Evolutionary conservation across 1,139 yeast genomes (phyloP).

Genomic region (Debaryomyces singareniensis): DNA sequence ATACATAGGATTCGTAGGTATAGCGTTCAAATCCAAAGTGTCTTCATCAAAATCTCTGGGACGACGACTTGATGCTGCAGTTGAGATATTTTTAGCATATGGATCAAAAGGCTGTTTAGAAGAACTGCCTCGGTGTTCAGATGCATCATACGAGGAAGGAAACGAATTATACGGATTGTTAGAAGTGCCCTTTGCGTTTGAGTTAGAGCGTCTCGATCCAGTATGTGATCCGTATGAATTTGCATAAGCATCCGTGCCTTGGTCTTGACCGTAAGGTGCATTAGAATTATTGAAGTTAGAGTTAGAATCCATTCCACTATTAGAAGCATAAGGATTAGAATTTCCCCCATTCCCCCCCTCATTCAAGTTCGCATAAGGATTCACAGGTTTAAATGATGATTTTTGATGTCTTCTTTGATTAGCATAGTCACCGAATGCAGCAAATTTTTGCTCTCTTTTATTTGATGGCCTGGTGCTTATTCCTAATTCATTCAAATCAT

Average conservation of each 20-base stretch:
- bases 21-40: conserved; percentile 33
- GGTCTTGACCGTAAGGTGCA: background rate
- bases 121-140: background rate
- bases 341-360: conserved; percentile 13
- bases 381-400: conserved; percentile 43
- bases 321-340: conserved; percentile 18
- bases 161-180: conserved; percentile 2
- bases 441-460: conserved; percentile 49
- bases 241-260: conserved; percentile 3
- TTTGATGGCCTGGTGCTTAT: conserved; percentile 38
- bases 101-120: conserved; percentile 6
- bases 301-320: conserved; percentile 3
- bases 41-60: conserved; percentile 20
- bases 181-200: conserved; percentile 3
- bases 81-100: conserved; percentile 4
- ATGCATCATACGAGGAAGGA: background rate
- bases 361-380: conserved; percentile 37
- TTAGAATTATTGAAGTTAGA: conserved; percentile 4
- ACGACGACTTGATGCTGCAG: conserved; percentile 3
- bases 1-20: conserved; percentile 31
- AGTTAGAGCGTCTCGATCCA: background rate
- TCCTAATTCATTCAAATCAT: conserved; percentile 47
- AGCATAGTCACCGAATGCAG: conserved; percentile 61
- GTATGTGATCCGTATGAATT: conserved; percentile 3
- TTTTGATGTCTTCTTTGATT: conserved; percentile 35